Percentiles rank a stretch among this genome's conserved stretches.
Conservation (phyloP, 345 rosid species). For the Eucalyptus victrix region DNA sequence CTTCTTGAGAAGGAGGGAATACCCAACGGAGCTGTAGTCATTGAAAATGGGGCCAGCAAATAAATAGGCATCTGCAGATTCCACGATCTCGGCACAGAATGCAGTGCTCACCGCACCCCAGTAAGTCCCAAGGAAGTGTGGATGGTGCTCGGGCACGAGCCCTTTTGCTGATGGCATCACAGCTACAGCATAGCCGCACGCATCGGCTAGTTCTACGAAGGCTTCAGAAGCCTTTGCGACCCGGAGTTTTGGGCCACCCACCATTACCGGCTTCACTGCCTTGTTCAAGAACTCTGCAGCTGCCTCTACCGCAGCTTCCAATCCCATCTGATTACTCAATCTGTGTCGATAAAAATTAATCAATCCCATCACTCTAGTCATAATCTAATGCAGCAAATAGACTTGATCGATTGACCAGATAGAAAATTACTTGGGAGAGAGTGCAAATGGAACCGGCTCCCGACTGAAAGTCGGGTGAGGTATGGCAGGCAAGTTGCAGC, state of each 20-base stretch:
- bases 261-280: slow-evolving; percentile 72
- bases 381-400: neutral
- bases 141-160: slow-evolving; percentile 58
- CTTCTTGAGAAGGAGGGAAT: slow-evolving; percentile 71
- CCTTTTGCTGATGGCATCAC: slow-evolving; percentile 83
- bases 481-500: slow-evolving; percentile 60
- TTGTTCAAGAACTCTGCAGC: slow-evolving; percentile 63
- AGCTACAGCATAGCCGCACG: slow-evolving; percentile 45
- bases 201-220: slow-evolving; percentile 55
- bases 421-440: slow-evolving; percentile 35
- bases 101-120: slow-evolving; percentile 83
- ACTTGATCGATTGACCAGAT: neutral
- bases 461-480: slow-evolving; percentile 67
- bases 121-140: slow-evolving; percentile 68
- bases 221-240: slow-evolving; percentile 43
- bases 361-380: neutral
- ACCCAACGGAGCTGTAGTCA: slow-evolving; percentile 77
- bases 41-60: slow-evolving; percentile 80
- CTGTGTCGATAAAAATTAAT: neutral
- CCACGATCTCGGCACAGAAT: slow-evolving; percentile 76
- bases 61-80: slow-evolving; percentile 75
- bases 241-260: slow-evolving; percentile 62
- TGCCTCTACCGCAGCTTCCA: slow-evolving; percentile 72
- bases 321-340: slow-evolving; percentile 43
- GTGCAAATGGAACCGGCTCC: slow-evolving; percentile 53